A percentile compares a stretch with the other conserved stretches of the same genome.
Evolutionary conservation across 1,284 basidiomycete species (phyloP).

Genomic region (Mycosarcoma maydis): DNA sequence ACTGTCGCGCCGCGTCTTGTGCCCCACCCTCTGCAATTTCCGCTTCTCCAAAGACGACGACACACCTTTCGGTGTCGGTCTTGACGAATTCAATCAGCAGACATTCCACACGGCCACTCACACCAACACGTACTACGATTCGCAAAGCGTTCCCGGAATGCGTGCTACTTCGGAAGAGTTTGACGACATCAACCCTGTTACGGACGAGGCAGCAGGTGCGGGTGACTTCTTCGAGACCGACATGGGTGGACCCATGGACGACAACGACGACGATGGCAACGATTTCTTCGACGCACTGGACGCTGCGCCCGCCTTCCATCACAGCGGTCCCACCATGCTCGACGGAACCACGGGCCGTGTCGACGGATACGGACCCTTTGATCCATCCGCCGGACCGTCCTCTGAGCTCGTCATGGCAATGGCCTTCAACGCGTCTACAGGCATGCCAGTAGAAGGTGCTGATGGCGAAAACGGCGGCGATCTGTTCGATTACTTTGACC

Average conservation of each 20-base stretch:
- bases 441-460: slow-evolving; percentile 27
- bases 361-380: slow-evolving; percentile 38
- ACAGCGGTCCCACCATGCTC: slow-evolving; percentile 35
- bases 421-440: slow-evolving; percentile 69
- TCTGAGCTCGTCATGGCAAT: slow-evolving; percentile 85
- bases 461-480: slow-evolving; percentile 43
- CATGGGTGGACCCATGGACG: slow-evolving; percentile 21
- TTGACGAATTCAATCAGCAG: slow-evolving; percentile 46
- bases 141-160: slow-evolving; percentile 8
- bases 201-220: slow-evolving; percentile 20
- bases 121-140: slow-evolving; percentile 19
- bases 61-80: slow-evolving; percentile 49
- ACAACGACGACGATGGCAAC: slow-evolving; percentile 30
- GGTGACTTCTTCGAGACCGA: slow-evolving; percentile 41
- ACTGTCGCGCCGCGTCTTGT: slow-evolving; percentile 51
- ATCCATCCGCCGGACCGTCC: slow-evolving; percentile 41
- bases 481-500: slow-evolving; percentile 90
- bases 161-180: slow-evolving; percentile 34
- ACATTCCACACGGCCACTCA: slow-evolving; percentile 36
- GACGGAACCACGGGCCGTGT: slow-evolving; percentile 38
- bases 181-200: slow-evolving; percentile 24
- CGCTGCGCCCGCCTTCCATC: slow-evolving; percentile 27
- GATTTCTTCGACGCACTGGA: slow-evolving; percentile 68
- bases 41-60: slow-evolving; percentile 58
- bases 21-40: slow-evolving; percentile 58